Evolutionary conservation across 164 flowering plant species (phyloP).

Genomic region (Tetrastigma voinierianum): DNA sequence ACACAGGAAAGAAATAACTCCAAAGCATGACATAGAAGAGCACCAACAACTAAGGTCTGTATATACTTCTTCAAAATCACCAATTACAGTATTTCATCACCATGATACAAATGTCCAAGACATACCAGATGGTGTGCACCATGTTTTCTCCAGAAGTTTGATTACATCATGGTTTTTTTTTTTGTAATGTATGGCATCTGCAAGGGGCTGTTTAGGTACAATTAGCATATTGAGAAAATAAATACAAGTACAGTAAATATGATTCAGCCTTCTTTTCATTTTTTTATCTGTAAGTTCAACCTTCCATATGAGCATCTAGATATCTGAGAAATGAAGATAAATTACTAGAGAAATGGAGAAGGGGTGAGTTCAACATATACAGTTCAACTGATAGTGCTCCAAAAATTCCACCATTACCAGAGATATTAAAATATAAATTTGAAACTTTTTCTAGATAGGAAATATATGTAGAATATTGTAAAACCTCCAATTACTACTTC

Average conservation of each 20-base stretch:
- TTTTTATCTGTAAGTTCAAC: no score
- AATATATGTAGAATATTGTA: no score
- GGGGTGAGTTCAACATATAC: no score
- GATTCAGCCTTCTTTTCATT: no score
- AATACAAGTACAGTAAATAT: not conserved
- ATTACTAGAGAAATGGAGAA: no score
- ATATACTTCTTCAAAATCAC: not conserved
- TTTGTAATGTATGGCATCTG: slow-evolving; percentile 90
- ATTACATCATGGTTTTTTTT: slow-evolving; percentile 78
- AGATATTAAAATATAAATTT: no score
- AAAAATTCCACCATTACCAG: no score
- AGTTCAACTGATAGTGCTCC: no score
- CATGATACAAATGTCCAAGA: not conserved
- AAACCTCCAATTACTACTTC: no score
- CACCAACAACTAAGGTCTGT: not conserved
- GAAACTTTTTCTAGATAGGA: no score
- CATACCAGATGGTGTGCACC: slow-evolving; percentile 89
- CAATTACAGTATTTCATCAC: not conserved
- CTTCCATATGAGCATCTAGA: no score
- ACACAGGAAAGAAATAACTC: slow-evolving; percentile 6
- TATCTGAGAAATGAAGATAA: no score
- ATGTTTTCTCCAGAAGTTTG: slow-evolving; percentile 77
- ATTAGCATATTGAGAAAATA: slow-evolving; percentile 2
- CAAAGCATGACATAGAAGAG: not conserved
- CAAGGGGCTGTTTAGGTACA: slow-evolving; percentile 74